Base-by-base conservation (phyloP, 2,329 filamentous ascomycete genomes). In the Periconia macrospinosa region DNA sequence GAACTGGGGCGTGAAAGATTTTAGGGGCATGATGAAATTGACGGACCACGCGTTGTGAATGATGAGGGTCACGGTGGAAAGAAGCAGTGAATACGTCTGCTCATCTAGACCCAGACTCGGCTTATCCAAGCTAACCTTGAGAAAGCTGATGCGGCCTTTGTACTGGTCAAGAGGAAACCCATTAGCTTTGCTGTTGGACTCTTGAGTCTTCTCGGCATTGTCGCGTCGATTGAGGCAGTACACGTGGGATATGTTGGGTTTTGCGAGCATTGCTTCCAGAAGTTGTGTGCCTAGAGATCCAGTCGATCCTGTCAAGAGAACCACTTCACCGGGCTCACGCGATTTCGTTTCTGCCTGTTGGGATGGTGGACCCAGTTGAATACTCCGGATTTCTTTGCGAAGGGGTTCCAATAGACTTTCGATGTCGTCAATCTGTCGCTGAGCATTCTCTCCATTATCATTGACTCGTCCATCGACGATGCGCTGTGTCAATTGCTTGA, bases 31-130 rank as follows among this genome's bases (percentile, higher is more conserved):
- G 10, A 59, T 83, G 71, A 85, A 85, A 65, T 85, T 82, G 27
- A 84, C 81, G 1, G 78, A 68, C 81, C 81, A 83, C 0, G 81
- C 79, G 56, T 74, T 75, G 68, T 83, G 80, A 30, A 84, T 79
- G 23, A 83, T 72, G 10, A 63, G 63, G 0, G 75, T 75, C 1
- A 81, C 63, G 1, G 50, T 59, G 1, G 46, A 44, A 3, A 50
- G 52, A 6, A 69, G 47, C 0, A 18, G 19, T 27, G 53, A 23
- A 51, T 60, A 63, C 1, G 45, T 69, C 56, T 2, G 49, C 44
- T 35, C 54, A 49, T 62, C 45, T 0, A 81, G 68, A 8, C 79
- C 79, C 6, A 81, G 70, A n/a, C 73, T 51, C 1, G 53, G 49
- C 6, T 50, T 13, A 10, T 53, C 51, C 10, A 64, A 48, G 6